Evolutionary conservation across 495 filamentous ascomycete genomes (phyloP), one percentile per base, ranked within the genome.

Genomic region (Xylaria curta): DNA sequence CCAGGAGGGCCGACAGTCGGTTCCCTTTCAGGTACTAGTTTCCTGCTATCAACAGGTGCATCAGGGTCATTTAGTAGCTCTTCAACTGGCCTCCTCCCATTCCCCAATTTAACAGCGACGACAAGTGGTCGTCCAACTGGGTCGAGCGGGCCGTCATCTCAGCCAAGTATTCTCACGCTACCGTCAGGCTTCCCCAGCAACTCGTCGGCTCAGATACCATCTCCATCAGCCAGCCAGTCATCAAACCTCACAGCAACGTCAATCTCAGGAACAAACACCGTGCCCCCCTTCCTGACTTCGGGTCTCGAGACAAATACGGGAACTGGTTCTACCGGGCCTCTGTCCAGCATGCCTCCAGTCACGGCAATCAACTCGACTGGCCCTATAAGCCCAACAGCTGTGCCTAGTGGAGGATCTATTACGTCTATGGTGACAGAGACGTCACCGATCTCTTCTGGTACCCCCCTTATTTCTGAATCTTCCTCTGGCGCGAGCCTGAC

Each of bases 121-220:
- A 63, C 59, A 5, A 70, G 58, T 36, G 40, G 66, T 21, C 8
- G 66, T 21, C 8, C 44, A 26, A 60, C 46, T 33, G 51, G 17
- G 42, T 56, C 72, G 9, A 69, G 72, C 19, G 68, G 53, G 44
- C 17, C 33, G 42, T 26, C 46, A n/a, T 67, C 8, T 17, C 31
- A 60, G n/a, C 33, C 71, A 56, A 73, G 71, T 33, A 66, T 62
- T 46, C 59, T 49, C 17, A 51, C 61, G 13, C 47, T n/a, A n/a
- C 26, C 7, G 4, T 49, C 62, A 49, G 33, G 62, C 26, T 31
- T 66, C 21, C 31, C 28, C 19, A 26, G 47, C 17, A 66, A 53
- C 64, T 66, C 64, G 19, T 66, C 64, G 17, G 28, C n/a, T 13
- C 46, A 54, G n/a, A 49, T 7, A 33, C 17, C 36, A 15, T 4